These are phyloP conservation scores for Davidsoniella virescens DNA, from an alignment of 2,329 filamentous ascomycete species.

Conservation along the genomic window DNA sequence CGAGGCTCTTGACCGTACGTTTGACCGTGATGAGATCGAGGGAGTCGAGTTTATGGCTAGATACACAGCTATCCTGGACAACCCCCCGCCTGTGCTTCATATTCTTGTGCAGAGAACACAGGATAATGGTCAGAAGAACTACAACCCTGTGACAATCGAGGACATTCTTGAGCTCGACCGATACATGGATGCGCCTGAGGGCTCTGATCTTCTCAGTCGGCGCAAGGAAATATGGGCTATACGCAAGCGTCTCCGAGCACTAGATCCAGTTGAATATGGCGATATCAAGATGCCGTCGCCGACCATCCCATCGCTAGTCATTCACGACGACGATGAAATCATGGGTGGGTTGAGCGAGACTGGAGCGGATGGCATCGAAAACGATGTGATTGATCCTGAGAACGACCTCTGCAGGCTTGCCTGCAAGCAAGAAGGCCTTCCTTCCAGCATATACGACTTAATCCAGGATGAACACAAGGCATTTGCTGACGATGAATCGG, in stretches of 20 bases:
- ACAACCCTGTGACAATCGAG: constrained; percentile 61
- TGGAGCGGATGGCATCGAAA: background rate
- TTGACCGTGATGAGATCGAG: constrained; percentile 62
- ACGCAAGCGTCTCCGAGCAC: constrained; percentile 13
- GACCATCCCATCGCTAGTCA: background rate
- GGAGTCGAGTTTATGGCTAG: constrained; percentile 39
- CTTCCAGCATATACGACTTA: background rate
- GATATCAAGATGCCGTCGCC: background rate
- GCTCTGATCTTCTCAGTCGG: constrained; percentile 43
- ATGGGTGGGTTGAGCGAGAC: background rate
- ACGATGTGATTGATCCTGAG: background rate
- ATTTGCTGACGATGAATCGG: background rate
- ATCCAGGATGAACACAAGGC: constrained; percentile 1
- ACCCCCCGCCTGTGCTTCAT: constrained; percentile 72
- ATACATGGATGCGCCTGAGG: constrained; percentile 55
- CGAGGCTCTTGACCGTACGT: constrained; percentile 68
- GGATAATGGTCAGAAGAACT: constrained; percentile 59
- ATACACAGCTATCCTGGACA: constrained; percentile 52
- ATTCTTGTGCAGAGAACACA: constrained; percentile 76
- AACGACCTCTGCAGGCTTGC: constrained; percentile 2
- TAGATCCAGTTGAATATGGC: constrained; percentile 6
- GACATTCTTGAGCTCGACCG: constrained; percentile 75
- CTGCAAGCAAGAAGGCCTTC: constrained; percentile 7
- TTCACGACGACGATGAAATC: background rate
- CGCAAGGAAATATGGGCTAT: constrained; percentile 61